These are phyloP conservation scores for Penicillium flavigenum DNA, from an alignment of 495 filamentous ascomycete species.

Conservation along the genomic window DNA sequence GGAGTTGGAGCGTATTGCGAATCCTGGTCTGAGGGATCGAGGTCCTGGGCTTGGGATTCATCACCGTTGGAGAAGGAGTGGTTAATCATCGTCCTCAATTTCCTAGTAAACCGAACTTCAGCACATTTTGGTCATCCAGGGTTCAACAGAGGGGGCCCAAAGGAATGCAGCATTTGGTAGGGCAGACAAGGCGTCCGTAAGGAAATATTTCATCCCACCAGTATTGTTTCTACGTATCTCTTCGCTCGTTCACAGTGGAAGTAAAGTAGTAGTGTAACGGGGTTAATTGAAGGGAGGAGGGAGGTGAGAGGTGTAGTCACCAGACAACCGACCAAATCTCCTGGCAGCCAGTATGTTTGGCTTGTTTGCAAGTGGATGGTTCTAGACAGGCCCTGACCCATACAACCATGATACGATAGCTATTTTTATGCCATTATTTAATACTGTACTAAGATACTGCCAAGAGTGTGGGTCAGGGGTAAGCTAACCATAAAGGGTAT, in stretches of 20 bases:
- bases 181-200: too few species aligned
- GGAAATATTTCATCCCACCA: too few species aligned
- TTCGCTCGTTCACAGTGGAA: too few species aligned
- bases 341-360: neutral
- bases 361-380: conserved; percentile 14
- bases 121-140: conserved; percentile 3
- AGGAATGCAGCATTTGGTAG: too few species aligned
- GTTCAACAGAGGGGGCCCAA: neutral
- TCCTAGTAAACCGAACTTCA: conserved; percentile 2
- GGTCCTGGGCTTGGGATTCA: too few species aligned
- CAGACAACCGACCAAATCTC: too few species aligned
- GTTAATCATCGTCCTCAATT: conserved; percentile 10
- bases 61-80: too few species aligned
- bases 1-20: conserved; percentile 14
- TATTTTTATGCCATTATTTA: conserved; percentile 19
- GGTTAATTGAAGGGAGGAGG: too few species aligned
- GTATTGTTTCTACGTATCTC: too few species aligned
- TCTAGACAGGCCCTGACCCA: conserved; percentile 2
- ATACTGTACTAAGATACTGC: conserved; percentile 11
- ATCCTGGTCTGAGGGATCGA: too few species aligned
- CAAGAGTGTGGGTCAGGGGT: conserved; percentile 13
- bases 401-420: conserved; percentile 12
- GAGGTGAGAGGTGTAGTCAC: too few species aligned
- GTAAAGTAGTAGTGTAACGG: too few species aligned
- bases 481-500: conserved; percentile 17